Conservation (phyloP, 1,139 yeast species). For the Pichia sp. region DNA sequence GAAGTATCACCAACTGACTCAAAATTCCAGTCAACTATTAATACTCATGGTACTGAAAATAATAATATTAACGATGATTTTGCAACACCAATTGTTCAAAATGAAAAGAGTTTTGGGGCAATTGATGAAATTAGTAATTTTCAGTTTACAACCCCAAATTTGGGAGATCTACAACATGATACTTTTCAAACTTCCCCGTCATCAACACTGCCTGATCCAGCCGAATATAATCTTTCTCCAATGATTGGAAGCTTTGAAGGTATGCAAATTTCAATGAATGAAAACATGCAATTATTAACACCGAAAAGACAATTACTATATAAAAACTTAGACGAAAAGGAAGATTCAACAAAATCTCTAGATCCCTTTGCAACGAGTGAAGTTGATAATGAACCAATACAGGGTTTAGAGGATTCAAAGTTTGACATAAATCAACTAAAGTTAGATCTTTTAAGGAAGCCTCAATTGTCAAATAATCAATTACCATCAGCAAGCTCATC, state of each 20-base stretch:
- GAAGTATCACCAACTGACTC: neutral
- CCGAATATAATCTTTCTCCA: constrained; percentile 7
- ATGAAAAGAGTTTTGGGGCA: neutral
- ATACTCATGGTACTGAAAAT: too few species aligned
- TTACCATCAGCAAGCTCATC: constrained; percentile 12
- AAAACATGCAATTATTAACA: constrained; percentile 12
- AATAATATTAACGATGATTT: neutral
- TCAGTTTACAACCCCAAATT: constrained; percentile 9
- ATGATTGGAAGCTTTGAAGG: constrained; percentile 19
- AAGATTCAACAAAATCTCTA: neutral
- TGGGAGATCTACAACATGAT: neutral
- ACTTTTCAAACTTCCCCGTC: neutral
- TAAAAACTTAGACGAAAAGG: neutral
- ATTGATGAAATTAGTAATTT: constrained; percentile 8
- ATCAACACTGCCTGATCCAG: neutral
- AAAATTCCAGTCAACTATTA: neutral
- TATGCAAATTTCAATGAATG: constrained; percentile 6
- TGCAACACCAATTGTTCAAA: neutral
- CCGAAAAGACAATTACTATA: constrained; percentile 10
- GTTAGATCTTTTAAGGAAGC: constrained; percentile 2
- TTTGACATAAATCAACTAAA: constrained; percentile 7
- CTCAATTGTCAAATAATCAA: constrained; percentile 1
- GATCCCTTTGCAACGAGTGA: neutral
- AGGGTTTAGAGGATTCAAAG: neutral
- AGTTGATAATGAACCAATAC: neutral